These are phyloP conservation scores for Pseudophaeomoniella oleicola DNA, from an alignment of 2,329 filamentous ascomycete genomes.

Conservation along the genomic window DNA sequence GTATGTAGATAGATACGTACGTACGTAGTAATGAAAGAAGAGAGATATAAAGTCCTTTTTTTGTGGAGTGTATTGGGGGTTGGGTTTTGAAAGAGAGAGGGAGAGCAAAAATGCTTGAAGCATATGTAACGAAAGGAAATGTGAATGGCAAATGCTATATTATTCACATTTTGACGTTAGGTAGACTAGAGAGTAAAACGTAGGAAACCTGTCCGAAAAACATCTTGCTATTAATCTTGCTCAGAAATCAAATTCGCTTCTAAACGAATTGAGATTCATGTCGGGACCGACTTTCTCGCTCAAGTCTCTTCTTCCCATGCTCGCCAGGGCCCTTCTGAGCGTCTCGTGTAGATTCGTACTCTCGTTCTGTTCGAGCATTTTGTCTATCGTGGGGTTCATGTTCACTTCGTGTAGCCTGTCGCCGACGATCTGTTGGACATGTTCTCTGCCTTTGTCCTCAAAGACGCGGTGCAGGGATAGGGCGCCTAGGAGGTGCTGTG, in stretches of 20 bases:
- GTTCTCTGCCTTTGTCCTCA: slow-evolving; percentile 68
- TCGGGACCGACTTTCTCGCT: slow-evolving; percentile 76
- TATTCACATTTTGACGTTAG: no score
- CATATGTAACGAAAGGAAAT: no score
- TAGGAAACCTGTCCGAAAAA: background rate
- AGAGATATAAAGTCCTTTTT: no score
- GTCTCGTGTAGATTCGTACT: slow-evolving; percentile 97
- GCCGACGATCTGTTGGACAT: slow-evolving; percentile 65
- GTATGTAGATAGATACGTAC: no score
- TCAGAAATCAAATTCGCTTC: slow-evolving; percentile 79
- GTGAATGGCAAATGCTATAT: no score
- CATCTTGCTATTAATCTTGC: slow-evolving; percentile 1
- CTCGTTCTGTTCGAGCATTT: slow-evolving; percentile 87
- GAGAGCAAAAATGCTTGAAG: no score
- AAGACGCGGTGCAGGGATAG: slow-evolving; percentile 92
- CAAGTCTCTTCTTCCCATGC: slow-evolving; percentile 83
- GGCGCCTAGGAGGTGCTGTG: slow-evolving; percentile 80
- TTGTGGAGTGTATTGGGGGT: no score
- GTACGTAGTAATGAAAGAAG: no score
- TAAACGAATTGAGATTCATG: slow-evolving; percentile 81
- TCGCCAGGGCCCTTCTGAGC: slow-evolving; percentile 80
- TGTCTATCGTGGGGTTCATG: slow-evolving; percentile 61
- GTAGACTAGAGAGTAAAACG: no score
- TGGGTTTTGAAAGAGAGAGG: no score
- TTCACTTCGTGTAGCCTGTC: slow-evolving; percentile 36